Evolutionary conservation across 2,329 filamentous ascomycete species (phyloP), one percentile per base, ranked within the genome.

Genomic region (Claviceps sp.): DNA sequence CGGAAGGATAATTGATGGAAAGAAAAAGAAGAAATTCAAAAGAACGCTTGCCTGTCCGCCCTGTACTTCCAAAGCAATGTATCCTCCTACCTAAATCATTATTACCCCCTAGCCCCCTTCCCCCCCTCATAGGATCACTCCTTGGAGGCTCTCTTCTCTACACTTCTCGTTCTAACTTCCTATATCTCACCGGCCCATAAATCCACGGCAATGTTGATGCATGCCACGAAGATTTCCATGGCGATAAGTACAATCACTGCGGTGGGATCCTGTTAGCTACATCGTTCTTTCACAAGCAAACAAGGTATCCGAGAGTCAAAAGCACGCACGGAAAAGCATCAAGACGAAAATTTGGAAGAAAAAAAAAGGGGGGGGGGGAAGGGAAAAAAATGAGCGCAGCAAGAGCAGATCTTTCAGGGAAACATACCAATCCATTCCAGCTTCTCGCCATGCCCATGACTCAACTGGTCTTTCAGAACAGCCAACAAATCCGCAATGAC

Each of bases 171-270:
- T 7, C 26, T 16, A n/a, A 17, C 16, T 37, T n/a, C 13, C 49
- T 54, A 60, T 5, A 52, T 38, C 20, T 62, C 61, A 56, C 67
- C 68, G 11, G 65, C 89, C 62, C 94, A 94, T 58, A 97, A 65
- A 67, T 97, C 93, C 37, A 97, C 93, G 34, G 96, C 78, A 56
- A 98, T 97, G 67, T 97, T 97, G 60, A 97, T 85, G 17, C 81
- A 86, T 1, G 90, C 90, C 47, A 97, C 89, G 7, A 96, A 71
- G 55, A 97, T 96, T 66, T 98, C 93, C 13, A 90, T 90, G 7
- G 90, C 91, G 62, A 98, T 96, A 48, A 98, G 80, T 22, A 97
- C 78, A 61, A 98, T 97, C 44, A 98, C 90, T 89, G 3, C 9
- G 16, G 8, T 36, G 44, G 44, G 36, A 34, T 29, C 36, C 16